phyloP scores from a whole-genome alignment of 345 rosid species.

The Hypericum androsaemum region DNA sequence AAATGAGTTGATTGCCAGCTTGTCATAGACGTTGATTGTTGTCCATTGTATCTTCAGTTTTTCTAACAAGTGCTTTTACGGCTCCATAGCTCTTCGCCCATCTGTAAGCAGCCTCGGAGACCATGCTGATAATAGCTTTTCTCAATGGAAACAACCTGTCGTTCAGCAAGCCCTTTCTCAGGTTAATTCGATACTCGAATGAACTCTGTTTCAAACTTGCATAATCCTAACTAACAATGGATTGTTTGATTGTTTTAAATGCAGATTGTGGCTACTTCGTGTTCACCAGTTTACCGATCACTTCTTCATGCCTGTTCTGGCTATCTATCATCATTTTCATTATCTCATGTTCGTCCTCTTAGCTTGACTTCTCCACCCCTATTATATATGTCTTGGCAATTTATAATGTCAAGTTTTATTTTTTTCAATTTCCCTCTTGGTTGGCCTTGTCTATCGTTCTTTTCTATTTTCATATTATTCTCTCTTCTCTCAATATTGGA shows the following conservation, averaged over 20 bases:
- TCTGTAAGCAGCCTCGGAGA: slow-evolving; percentile 35
- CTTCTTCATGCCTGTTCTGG: slow-evolving; percentile 71
- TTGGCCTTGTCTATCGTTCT: too few relatives aligned
- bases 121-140: slow-evolving; percentile 47
- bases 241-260: slow-evolving; percentile 17
- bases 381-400: not conserved
- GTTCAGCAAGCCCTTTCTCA: slow-evolving; percentile 64
- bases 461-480: too few relatives aligned
- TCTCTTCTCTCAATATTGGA: too few relatives aligned
- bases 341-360: slow-evolving; percentile 57
- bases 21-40: too few relatives aligned
- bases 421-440: too few relatives aligned
- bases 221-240: slow-evolving; percentile 1
- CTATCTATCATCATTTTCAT: slow-evolving; percentile 67
- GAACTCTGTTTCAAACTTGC: not conserved
- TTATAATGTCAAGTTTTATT: too few relatives aligned
- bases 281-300: slow-evolving; percentile 49
- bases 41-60: not conserved
- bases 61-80: slow-evolving; percentile 12
- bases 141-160: slow-evolving; percentile 61
- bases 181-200: slow-evolving; percentile 24
- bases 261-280: slow-evolving; percentile 65
- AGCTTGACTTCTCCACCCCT: slow-evolving; percentile 7
- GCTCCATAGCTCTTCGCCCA: slow-evolving; percentile 57
- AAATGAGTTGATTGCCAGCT: too few relatives aligned